These are phyloP conservation scores for Sugiyamaella smithiae DNA, from an alignment of 805 yeast genomes.

Conservation along the genomic window DNA sequence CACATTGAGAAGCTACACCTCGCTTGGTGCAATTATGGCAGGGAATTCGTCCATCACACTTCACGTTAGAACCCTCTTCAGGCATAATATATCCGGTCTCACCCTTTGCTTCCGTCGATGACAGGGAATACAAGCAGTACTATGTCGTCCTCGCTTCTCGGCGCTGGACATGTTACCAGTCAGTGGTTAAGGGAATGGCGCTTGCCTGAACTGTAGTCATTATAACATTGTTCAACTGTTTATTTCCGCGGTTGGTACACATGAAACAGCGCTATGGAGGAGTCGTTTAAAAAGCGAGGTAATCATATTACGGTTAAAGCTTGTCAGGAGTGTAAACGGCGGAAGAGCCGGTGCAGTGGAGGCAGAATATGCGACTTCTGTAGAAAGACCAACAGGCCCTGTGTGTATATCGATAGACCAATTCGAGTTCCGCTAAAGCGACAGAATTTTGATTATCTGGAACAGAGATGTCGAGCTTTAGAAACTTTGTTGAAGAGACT, in stretches of 20 bases:
- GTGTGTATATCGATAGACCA: conserved; percentile 18
- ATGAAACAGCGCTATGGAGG: background rate
- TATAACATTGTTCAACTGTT: no score
- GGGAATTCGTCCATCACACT: background rate
- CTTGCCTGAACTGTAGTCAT: no score
- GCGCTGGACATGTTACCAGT: no score
- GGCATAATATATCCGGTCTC: no score
- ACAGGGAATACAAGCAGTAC: background rate
- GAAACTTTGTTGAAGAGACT: conserved; percentile 42
- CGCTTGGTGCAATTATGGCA: background rate
- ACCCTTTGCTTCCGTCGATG: background rate
- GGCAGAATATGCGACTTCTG: conserved; percentile 14
- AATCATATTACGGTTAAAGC: conserved; percentile 4
- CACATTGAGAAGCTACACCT: background rate
- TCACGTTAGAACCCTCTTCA: no score
- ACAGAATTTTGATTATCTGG: conserved; percentile 47
- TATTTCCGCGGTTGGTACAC: no score
- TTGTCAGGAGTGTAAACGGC: conserved; percentile 3
- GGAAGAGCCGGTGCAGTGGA: conserved; percentile 14
- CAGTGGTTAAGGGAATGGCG: no score
- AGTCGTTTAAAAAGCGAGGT: background rate
- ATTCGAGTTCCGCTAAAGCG: conserved; percentile 13
- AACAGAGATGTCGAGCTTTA: conserved; percentile 42
- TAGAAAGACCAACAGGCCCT: conserved; percentile 9
- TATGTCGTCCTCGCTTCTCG: background rate